These are phyloP conservation scores for Calonectria crousiana DNA, from an alignment of 2,329 filamentous ascomycete species.

Conservation along the genomic window DNA sequence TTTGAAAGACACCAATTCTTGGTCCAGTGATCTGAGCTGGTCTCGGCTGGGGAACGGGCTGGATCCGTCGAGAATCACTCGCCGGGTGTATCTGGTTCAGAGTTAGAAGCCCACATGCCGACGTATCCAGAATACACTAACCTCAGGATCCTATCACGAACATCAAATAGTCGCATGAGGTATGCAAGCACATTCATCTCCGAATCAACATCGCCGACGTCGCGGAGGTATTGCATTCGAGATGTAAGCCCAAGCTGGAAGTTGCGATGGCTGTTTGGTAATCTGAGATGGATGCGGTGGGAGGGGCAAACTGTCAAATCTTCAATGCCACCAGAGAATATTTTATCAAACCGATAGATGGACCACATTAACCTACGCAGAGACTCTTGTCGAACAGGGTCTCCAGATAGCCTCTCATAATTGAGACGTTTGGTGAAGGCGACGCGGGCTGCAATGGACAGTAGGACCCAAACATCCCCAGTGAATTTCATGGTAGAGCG, in stretches of 20 bases:
- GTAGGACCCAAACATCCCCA: constrained; percentile 38
- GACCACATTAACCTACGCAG: constrained; percentile 45
- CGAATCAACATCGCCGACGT: neutral
- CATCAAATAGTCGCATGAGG: constrained; percentile 36
- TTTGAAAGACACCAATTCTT: constrained; percentile 35
- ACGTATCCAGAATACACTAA: neutral
- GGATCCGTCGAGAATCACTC: constrained; percentile 29
- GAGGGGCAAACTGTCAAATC: constrained; percentile 44
- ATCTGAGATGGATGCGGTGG: constrained; percentile 38
- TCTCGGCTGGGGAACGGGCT: constrained; percentile 33
- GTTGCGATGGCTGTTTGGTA: constrained; percentile 41
- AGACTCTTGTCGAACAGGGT: constrained; percentile 39
- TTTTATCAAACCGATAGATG: constrained; percentile 39
- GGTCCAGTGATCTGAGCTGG: constrained; percentile 28
- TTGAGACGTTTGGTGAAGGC: constrained; percentile 44
- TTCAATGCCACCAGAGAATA: constrained; percentile 44
- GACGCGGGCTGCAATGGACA: constrained; percentile 40
- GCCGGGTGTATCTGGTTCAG: constrained; percentile 29
- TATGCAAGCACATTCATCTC: constrained; percentile 36
- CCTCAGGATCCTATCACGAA: constrained; percentile 39
- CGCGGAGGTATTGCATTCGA: constrained; percentile 27
- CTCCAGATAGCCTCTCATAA: constrained; percentile 34
- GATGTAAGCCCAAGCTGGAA: constrained; percentile 43
- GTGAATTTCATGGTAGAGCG: constrained; percentile 23
- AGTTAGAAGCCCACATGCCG: neutral